Evolutionary conservation across 1,284 basidiomycete species (phyloP), one percentile per base, ranked within the genome.

Genomic region (Leccinum angustisporum): DNA sequence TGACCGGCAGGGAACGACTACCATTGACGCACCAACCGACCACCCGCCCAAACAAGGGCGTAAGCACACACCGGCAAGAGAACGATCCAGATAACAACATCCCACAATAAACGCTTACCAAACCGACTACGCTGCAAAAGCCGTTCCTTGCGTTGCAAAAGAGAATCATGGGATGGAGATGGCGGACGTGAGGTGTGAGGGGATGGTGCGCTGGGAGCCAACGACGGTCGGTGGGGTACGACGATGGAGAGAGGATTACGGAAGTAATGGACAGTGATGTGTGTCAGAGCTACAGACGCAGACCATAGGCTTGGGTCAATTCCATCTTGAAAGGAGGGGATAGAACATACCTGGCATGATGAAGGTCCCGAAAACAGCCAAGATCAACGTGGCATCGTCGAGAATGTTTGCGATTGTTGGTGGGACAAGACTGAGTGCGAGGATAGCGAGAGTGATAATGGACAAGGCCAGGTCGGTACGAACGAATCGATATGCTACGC

Each of bases 101-200:
- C 90, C 87, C 89, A 92, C 1, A 86, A 68, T 40, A 92, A 75
- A 30, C 91, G 79, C 63, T 81, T 82, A 46, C 81, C 81, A 53
- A 86, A 80, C 63, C 91, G 83, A 50, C 80, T 79, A 59, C 81
- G 80, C 72, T 93, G 91, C 60, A 93, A 75, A 34, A 83, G 83
- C 56, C 83, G 80, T 73, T 93, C 91, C 76, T 93, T 93, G 63
- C 89, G 81, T 67, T 88, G 82, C 48, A 93, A 77, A 30, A 93
- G 81, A 57, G 86, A 84, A 67, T 91, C 87, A 18, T 72, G 70
- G 18, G 75, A 73, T 46, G 72, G 64, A 14, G 63, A 70, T 3
- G 62, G 69, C 33, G 65, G 67, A 10, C 51, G 58, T 21, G 55
- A 11, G 16, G 54, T 30, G 18, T 65, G 56, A 51, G 34, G 62